Evolutionary conservation across 768 basidiomycete genomes (phyloP), one percentile per base, ranked within the genome.

Genomic region (Termitomyces sp.): DNA sequence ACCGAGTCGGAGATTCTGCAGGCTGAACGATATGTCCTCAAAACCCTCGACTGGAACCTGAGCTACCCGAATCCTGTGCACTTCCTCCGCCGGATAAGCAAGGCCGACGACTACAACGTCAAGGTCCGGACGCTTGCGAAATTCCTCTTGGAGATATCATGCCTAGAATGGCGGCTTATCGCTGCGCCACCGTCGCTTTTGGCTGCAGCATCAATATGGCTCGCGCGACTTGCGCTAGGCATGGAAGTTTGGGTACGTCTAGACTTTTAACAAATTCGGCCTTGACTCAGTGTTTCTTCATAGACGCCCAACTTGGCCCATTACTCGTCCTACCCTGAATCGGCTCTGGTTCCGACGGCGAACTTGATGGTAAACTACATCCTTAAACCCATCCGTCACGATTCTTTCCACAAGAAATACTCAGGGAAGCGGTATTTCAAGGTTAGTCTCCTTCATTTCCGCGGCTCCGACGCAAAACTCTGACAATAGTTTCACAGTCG

Each of bases 71-170:
- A 94, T 71, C 95, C 96, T 1, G 91, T 98, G 68, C 91, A 96
- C 71, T 98, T 91, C 78, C 81, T 98, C 54, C 80, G 96, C 42
- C 83, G 96, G 13, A 85, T 94, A 51, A 95, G 93, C 79, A 98
- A 98, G 76, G 97, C 97, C 1, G 97, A 99, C 67, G 90, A 92
- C 59, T 98, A 96, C 73, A 93, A 98, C 68, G 87, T 96, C 61
- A 89, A 94, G 70, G 91, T 90, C 32, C 78, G 96, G 64, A 97
- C 96, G 0, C 81, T 98, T 16, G 95, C 87, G 45, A 98, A 99
- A 75, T 99, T 94, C 75, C 82, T 98, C 40, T 76, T 98, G 67
- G 97, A 98, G 79, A 94, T 98, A 49, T 86, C 86, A 7, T 88
- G 90, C 59, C 80, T 99, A 16, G 94, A 98, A 68, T 92, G 92